A percentile compares a stretch with the other conserved stretches of the same genome.
Evolutionary conservation across 2,329 filamentous ascomycete genomes (phyloP).

Genomic region (Pestalotiopsis sp.): DNA sequence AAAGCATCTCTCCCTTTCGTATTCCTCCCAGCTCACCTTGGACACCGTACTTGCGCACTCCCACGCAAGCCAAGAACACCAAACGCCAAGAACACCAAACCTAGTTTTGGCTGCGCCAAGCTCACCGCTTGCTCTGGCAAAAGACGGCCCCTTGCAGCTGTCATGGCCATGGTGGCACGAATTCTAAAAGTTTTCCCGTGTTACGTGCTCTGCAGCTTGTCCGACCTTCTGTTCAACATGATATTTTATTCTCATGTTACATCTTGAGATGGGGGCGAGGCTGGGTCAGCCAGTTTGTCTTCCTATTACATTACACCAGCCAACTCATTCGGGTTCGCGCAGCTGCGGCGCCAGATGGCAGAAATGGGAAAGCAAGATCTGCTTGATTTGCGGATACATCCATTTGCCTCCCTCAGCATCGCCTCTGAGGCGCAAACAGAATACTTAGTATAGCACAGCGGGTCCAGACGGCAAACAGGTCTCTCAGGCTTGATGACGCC

Average conservation of each 20-base stretch:
- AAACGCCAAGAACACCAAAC: not conserved
- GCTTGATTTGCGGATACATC: not conserved
- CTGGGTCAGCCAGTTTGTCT: not conserved
- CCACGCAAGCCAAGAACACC: not conserved
- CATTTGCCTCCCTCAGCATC: not conserved
- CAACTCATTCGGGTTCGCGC: not conserved
- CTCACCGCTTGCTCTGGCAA: not conserved
- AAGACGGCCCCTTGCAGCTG: conserved; percentile 4
- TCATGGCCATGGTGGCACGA: not conserved
- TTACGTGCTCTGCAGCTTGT: not conserved
- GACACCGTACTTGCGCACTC: not conserved
- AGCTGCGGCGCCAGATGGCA: not conserved
- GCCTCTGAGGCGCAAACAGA: not conserved
- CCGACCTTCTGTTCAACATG: not conserved
- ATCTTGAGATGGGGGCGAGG: not conserved
- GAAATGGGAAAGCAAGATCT: not conserved
- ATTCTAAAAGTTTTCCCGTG: not conserved
- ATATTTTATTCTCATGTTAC: not conserved
- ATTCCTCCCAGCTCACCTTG: not conserved
- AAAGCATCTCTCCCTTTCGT: not conserved
- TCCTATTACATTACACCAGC: not conserved
- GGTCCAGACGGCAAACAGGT: not conserved
- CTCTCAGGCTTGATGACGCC: not conserved
- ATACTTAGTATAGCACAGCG: not conserved
- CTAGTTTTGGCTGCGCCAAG: not conserved